Conservation (phyloP, 2,329 filamentous ascomycete genomes). For the Didymella pomorum region DNA sequence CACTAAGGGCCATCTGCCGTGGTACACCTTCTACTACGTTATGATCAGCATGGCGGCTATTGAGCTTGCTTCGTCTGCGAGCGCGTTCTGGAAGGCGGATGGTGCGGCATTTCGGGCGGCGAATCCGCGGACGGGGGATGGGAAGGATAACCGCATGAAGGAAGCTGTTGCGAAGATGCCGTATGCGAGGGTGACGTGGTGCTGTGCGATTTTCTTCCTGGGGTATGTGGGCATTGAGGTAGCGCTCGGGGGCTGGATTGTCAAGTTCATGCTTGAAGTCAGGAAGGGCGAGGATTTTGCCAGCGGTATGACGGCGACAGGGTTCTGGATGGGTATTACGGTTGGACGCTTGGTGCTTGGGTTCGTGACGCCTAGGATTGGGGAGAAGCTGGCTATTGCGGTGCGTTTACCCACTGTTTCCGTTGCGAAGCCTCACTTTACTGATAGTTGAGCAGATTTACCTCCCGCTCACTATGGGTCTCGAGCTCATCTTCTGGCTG, state of each 20-base stretch:
- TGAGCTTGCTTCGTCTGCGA: slow-evolving; percentile 62
- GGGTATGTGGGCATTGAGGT: slow-evolving; percentile 83
- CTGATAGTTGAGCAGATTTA: slow-evolving; percentile 59
- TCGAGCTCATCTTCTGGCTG: slow-evolving; percentile 82
- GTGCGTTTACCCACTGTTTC: slow-evolving; percentile 34
- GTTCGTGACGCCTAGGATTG: slow-evolving; percentile 76
- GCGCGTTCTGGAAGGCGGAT: slow-evolving; percentile 70
- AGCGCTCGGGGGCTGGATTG: slow-evolving; percentile 80
- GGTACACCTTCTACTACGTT: slow-evolving; percentile 80
- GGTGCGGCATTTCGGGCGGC: slow-evolving; percentile 64
- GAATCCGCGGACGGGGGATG: slow-evolving; percentile 55
- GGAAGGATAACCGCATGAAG: slow-evolving; percentile 59
- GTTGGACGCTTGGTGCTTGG: slow-evolving; percentile 75
- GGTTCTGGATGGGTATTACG: slow-evolving; percentile 86
- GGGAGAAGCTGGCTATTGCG: slow-evolving; percentile 69
- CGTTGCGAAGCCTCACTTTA: slow-evolving; percentile 28
- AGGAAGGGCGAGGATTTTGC: slow-evolving; percentile 73
- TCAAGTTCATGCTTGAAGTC: slow-evolving; percentile 81
- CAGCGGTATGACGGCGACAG: slow-evolving; percentile 77
- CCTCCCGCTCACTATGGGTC: slow-evolving; percentile 66
- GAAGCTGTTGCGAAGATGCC: slow-evolving; percentile 58
- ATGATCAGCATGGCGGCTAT: slow-evolving; percentile 69
- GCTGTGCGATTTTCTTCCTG: slow-evolving; percentile 76
- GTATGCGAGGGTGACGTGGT: slow-evolving; percentile 70
- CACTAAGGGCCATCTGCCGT: slow-evolving; percentile 66